These are phyloP conservation scores for Pseudogymnoascus sp. DNA, from an alignment of 2,329 filamentous ascomycete genomes.

Conservation along the genomic window DNA sequence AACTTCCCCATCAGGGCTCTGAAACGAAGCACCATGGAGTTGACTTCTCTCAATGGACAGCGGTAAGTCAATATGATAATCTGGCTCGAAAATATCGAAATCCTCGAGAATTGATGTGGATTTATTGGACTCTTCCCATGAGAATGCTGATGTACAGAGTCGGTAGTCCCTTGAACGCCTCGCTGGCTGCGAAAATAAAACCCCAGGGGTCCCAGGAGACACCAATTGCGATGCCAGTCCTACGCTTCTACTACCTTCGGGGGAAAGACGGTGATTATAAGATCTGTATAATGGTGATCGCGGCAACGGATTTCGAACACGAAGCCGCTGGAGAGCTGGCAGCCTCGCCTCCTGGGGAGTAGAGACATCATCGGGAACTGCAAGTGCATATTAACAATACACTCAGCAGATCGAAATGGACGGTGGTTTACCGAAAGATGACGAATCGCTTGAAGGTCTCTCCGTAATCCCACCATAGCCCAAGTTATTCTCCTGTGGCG, in stretches of 20 bases:
- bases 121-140: slow-evolving; percentile 30
- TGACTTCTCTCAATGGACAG: neutral
- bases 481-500: slow-evolving; percentile 22
- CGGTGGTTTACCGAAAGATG: slow-evolving; percentile 6
- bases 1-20: neutral
- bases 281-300: slow-evolving; percentile 31
- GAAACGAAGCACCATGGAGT: neutral
- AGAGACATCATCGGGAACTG: slow-evolving; percentile 27
- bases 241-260: slow-evolving; percentile 22
- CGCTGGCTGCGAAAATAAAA: slow-evolving; percentile 29
- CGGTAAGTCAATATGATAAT: neutral
- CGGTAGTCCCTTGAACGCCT: slow-evolving; percentile 26
- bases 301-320: slow-evolving; percentile 22
- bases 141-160: slow-evolving; percentile 33
- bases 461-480: slow-evolving; percentile 28
- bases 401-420: neutral
- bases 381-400: neutral
- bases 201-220: slow-evolving; percentile 25
- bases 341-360: slow-evolving; percentile 23
- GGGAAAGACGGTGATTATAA: slow-evolving; percentile 30
- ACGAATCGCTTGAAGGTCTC: slow-evolving; percentile 18
- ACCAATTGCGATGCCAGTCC: slow-evolving; percentile 25
- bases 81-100: neutral
- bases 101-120: slow-evolving; percentile 28
- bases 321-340: slow-evolving; percentile 14